Conservation (phyloP, 129 eudicot species). For the Daucus carota region DH1_v3.0 NC_030387.2:25540001-25540500, state of each 20-base stretch:
- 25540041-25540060: background rate
- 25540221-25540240: background rate
- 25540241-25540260: background rate
- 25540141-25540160: background rate
- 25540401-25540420: no score
- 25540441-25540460: no score
- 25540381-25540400: no score
- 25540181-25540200: background rate
- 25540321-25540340: no score
- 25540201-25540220: background rate
- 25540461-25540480: no score
- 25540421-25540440: no score
- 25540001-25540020: background rate
- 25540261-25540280: background rate
- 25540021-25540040: background rate
- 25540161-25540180: background rate
- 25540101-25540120: no score
- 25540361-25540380: no score
- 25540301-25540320: background rate
- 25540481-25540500: no score
- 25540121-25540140: no score
- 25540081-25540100: background rate
- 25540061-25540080: background rate
- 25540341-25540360: no score
- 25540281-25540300: no score